Evolutionary conservation across 2,329 filamentous ascomycete genomes (phyloP), one percentile per base, ranked within the genome.

Genomic region (Metarhizium humberi): DNA sequence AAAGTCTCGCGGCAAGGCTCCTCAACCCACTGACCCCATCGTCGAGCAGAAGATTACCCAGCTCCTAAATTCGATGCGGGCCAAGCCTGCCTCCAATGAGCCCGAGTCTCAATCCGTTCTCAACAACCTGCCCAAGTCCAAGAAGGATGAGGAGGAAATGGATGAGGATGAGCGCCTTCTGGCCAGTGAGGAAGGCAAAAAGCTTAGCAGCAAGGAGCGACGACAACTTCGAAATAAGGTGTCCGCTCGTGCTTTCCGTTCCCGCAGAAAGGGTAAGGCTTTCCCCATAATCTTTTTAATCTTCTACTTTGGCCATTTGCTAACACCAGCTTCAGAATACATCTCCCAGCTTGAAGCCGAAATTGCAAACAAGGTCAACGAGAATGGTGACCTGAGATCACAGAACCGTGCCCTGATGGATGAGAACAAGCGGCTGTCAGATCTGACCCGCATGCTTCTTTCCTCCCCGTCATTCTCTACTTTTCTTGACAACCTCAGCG

Each of bases 221-320:
- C 86, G 94, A 62, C 94, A 97, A 73, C 81, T 99, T n/a, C 85
- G 94, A 60, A 99, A 99, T 81, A 99, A 99, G 75, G 94, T 99
- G 4, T 99, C 94, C 46, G 94, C 94, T 59, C 90, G 94, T 63
- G 92, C 92, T 52, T 99, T 99, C 84, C 88, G 94, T 55, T 96
- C 92, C n/a, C 81, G 94, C 64, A 87, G 94, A 79, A 99, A 99
- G 80, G 92, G 92, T 96, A 85, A 78, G 80, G 13, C 67, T 60
- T 2, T 25, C 14, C 49, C 42, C 8, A 16, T 16, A 5, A 38
- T 13, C 18, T 20, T 10, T 20, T 45, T 6, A 45, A 20, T 45
- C 10, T 11, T 34, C 32, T 34, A 34, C 32, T 34, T 34, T 11
- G n/a, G n/a, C 18, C 42, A 25, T 20, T 20, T 45, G 42, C 42